A percentile compares a stretch with the other conserved stretches of the same genome.
phyloP scores from a whole-genome alignment of 441 rosid genomes.

The Gossypium gossypioides region DNA sequence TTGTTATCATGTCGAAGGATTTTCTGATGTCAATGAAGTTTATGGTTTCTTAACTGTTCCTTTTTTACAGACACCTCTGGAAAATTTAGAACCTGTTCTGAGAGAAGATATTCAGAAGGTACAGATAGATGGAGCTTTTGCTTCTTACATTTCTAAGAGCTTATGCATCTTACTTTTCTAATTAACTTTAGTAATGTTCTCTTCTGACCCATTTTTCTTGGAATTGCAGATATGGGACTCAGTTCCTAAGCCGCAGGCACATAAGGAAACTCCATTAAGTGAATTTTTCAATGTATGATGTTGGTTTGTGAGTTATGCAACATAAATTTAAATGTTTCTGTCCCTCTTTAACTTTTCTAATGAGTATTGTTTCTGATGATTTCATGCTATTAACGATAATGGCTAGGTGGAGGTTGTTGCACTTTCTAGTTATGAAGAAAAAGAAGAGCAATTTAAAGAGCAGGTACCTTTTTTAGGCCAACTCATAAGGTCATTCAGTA shows the following conservation, averaged over 20 bases:
- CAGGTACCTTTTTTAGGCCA: constrained; percentile 44
- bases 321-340: constrained; percentile 1
- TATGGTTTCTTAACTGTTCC: constrained; percentile 8
- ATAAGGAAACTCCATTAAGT: constrained; percentile 82
- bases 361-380: constrained; percentile 4
- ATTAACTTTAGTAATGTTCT: constrained; percentile 1
- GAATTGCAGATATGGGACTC: constrained; percentile 86
- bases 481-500: not conserved
- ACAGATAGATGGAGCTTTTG: constrained; percentile 15
- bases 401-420: constrained; percentile 94
- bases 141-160: not conserved
- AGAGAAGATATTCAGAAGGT: constrained; percentile 99
- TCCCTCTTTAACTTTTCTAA: not conserved
- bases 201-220: constrained; percentile 14
- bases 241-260: constrained; percentile 90
- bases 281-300: constrained; percentile 86
- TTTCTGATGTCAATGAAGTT: not conserved
- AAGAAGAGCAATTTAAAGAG: constrained; percentile 89
- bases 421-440: constrained; percentile 94
- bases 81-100: constrained; percentile 85
- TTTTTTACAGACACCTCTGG: constrained; percentile 76
- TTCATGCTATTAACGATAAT: constrained; percentile 8
- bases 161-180: not conserved
- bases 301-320: not conserved
- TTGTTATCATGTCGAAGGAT: not conserved